A percentile compares a stretch with the other conserved stretches of the same genome.
phyloP scores from a whole-genome alignment of 106 monocot species.

The Amphibolis antarctica region DNA sequence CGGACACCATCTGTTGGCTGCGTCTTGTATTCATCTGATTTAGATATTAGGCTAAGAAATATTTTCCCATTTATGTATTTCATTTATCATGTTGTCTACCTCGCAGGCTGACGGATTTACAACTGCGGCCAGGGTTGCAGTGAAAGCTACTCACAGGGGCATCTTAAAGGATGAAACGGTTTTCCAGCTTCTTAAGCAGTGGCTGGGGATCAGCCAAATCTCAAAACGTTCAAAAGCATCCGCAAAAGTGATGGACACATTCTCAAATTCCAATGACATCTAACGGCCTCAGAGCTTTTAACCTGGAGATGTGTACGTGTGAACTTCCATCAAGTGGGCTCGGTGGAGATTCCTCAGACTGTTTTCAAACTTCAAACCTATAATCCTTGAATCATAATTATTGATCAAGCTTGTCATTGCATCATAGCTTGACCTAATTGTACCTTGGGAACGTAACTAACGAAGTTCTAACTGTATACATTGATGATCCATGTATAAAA shows the following conservation, averaged over 20 bases:
- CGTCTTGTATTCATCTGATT: not conserved
- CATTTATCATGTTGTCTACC: not conserved
- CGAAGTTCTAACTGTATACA: too few relatives aligned
- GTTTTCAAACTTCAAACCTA: too few relatives aligned
- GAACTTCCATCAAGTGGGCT: too few relatives aligned
- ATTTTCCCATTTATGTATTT: not conserved
- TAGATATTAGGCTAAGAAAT: not conserved
- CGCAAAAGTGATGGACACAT: slow-evolving; percentile 39
- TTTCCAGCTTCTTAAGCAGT: slow-evolving; percentile 43
- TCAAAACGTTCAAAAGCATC: slow-evolving; percentile 2
- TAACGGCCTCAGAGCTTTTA: not conserved
- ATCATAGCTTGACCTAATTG: too few relatives aligned
- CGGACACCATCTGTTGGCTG: not conserved
- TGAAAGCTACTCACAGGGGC: slow-evolving; percentile 47
- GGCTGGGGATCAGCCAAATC: slow-evolving; percentile 41
- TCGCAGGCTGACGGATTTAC: slow-evolving; percentile 63
- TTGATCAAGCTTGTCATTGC: too few relatives aligned
- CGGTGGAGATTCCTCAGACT: too few relatives aligned
- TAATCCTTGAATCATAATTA: too few relatives aligned
- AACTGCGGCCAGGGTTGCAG: slow-evolving; percentile 42
- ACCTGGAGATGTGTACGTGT: too few relatives aligned
- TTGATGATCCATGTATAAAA: too few relatives aligned
- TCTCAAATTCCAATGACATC: not conserved
- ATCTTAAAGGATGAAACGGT: slow-evolving; percentile 44
- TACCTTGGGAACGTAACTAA: too few relatives aligned